These are phyloP conservation scores for Prunus kanzakura DNA, from an alignment of 306 rosid species.

Conservation along the genomic window DNA sequence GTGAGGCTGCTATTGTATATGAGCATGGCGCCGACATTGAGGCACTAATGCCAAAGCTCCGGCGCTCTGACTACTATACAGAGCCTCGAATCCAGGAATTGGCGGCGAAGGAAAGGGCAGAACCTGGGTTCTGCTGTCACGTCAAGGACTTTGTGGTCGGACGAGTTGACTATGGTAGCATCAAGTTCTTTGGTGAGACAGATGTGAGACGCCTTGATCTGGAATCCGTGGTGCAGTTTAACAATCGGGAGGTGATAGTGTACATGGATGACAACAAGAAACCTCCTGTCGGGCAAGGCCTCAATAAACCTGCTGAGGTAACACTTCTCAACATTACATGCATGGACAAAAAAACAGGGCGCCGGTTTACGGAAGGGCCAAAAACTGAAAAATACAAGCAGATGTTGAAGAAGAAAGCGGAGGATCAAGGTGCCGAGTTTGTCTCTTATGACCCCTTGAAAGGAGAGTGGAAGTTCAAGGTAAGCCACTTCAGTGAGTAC, in stretches of 20 bases:
- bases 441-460: constrained; percentile 64
- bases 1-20: constrained; percentile 96
- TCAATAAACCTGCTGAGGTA: constrained; percentile 97
- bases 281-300: constrained; percentile 96
- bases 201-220: constrained; percentile 90
- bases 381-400: constrained; percentile 78
- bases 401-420: constrained; percentile 88
- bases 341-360: constrained; percentile 72
- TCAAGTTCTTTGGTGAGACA: constrained; percentile 85
- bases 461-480: constrained; percentile 96
- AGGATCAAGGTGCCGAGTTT: constrained; percentile 92
- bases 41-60: constrained; percentile 95
- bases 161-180: constrained; percentile 87
- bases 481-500: constrained; percentile 73
- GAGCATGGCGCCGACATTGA: constrained; percentile 97
- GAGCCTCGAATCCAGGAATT: constrained; percentile 86
- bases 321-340: constrained; percentile 89
- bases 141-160: constrained; percentile 91
- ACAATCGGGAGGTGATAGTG: constrained; percentile 89
- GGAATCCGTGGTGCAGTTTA: constrained; percentile 81
- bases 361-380: constrained; percentile 70
- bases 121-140: constrained; percentile 82
- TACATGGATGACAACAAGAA: constrained; percentile 88
- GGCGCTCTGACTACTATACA: constrained; percentile 84
- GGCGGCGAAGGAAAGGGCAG: constrained; percentile 96